These are phyloP conservation scores for Luzula sylvatica DNA, from an alignment of 176 grass and related monocot genomes.

Conservation along the genomic window DNA sequence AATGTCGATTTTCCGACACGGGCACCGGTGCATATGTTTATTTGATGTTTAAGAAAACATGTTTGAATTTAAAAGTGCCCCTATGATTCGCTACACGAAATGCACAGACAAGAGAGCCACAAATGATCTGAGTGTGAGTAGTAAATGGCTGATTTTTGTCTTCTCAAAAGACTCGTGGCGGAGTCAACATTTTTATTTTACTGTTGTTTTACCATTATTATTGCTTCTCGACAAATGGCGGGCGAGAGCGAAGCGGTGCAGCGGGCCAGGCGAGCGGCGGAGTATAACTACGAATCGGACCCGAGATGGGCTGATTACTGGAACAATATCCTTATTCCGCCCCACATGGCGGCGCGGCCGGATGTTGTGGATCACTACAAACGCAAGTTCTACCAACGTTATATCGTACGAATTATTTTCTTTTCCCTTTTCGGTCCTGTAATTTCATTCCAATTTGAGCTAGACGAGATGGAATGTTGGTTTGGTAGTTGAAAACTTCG, in stretches of 20 bases:
- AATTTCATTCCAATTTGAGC: constrained; percentile 1
- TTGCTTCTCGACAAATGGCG: constrained; percentile 2
- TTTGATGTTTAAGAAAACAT: too few relatives aligned
- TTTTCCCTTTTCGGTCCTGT: not conserved
- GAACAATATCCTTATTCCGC: constrained; percentile 71
- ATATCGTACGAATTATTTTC: constrained; percentile 28
- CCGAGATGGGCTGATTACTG: constrained; percentile 92
- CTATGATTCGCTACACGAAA: too few relatives aligned
- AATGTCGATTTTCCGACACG: too few relatives aligned
- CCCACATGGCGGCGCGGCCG: constrained; percentile 58
- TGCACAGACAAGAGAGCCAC: too few relatives aligned
- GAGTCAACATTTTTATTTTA: not conserved
- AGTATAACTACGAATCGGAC: constrained; percentile 91
- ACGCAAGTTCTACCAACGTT: constrained; percentile 92
- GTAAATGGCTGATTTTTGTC: too few relatives aligned
- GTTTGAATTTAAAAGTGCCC: too few relatives aligned
- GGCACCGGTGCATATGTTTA: too few relatives aligned
- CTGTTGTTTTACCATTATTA: not conserved
- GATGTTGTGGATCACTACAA: constrained; percentile 87
- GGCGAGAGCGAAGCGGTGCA: constrained; percentile 33
- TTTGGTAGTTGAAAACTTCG: not conserved
- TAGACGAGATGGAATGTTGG: constrained; percentile 1
- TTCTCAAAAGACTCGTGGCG: constrained; percentile 5
- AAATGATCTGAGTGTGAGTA: too few relatives aligned
- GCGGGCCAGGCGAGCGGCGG: constrained; percentile 53